A percentile compares a stretch with the other conserved stretches of the same genome.
Evolutionary conservation across 306 rosid genomes (phyloP).

Genomic region (Cucurbita argyrosperma): DNA sequence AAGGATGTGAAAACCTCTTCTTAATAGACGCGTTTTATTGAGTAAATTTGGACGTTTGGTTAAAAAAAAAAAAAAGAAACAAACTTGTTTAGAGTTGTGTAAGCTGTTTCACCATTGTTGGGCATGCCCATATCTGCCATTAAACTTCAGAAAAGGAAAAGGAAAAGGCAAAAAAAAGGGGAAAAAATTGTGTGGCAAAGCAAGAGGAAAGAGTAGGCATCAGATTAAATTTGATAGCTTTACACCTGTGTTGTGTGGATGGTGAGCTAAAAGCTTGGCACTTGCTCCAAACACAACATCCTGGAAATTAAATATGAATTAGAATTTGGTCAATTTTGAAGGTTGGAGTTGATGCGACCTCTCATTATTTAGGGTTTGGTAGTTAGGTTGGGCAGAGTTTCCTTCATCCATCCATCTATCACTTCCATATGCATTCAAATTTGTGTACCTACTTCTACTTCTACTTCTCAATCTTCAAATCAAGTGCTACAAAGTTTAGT

Average conservation of each 20-base stretch:
- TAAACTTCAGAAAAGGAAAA: not conserved
- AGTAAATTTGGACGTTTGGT: no score
- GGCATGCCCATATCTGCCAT: not conserved
- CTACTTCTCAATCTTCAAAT: not conserved
- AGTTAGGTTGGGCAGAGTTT: conserved; percentile 1
- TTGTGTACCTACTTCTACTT: not conserved
- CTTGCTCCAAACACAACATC: not conserved
- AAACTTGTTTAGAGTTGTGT: not conserved
- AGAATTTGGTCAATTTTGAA: conserved; percentile 1
- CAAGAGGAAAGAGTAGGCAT: not conserved
- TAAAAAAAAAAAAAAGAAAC: not conserved
- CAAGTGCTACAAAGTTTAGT: no score
- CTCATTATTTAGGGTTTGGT: conserved; percentile 2
- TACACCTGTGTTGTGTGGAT: conserved; percentile 6
- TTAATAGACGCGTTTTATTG: no score
- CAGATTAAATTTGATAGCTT: not conserved
- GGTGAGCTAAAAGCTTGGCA: conserved; percentile 1
- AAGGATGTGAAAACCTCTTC: no score
- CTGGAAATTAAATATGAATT: not conserved
- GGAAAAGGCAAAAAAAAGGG: not conserved
- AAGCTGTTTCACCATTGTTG: conserved; percentile 2
- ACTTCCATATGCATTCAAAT: not conserved
- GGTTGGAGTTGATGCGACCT: not conserved
- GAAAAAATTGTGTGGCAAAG: not conserved
- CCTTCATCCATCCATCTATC: not conserved